phyloP scores from a whole-genome alignment of 306 rosid species.

The Castanea mollissima region DNA sequence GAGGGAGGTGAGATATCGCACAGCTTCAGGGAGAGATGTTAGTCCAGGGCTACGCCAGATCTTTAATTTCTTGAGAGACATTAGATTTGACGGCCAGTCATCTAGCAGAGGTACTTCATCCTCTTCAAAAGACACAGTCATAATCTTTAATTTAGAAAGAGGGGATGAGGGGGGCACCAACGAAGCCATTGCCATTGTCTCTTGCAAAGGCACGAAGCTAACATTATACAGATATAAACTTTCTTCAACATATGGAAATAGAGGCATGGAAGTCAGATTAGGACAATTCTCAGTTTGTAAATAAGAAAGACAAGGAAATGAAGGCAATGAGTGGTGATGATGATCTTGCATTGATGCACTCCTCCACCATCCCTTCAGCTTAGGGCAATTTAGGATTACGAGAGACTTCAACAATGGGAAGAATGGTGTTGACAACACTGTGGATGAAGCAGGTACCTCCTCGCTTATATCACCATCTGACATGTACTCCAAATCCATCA shows the following conservation, averaged over 20 bases:
- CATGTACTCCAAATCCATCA: not conserved
- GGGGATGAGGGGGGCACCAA: not conserved
- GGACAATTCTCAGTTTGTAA: not conserved
- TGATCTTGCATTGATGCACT: too few species aligned
- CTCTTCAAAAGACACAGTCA: not conserved
- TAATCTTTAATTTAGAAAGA: not conserved
- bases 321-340: not conserved
- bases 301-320: conserved; percentile 1
- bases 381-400: not conserved
- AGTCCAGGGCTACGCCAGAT: not conserved
- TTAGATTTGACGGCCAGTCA: not conserved
- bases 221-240: not conserved
- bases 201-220: not conserved
- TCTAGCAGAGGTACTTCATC: not conserved
- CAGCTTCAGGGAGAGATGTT: too few species aligned
- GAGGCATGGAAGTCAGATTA: not conserved
- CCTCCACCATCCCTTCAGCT: conserved; percentile 15
- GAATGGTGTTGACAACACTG: too few species aligned
- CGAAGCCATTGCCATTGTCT: not conserved
- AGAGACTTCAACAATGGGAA: too few species aligned
- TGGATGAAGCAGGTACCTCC: too few species aligned
- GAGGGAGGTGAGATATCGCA: not conserved
- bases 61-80: not conserved
- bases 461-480: too few species aligned
- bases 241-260: not conserved